These are phyloP conservation scores for Fusarium sp. DNA, from an alignment of 2,329 filamentous ascomycete species.

Conservation along the genomic window DNA sequence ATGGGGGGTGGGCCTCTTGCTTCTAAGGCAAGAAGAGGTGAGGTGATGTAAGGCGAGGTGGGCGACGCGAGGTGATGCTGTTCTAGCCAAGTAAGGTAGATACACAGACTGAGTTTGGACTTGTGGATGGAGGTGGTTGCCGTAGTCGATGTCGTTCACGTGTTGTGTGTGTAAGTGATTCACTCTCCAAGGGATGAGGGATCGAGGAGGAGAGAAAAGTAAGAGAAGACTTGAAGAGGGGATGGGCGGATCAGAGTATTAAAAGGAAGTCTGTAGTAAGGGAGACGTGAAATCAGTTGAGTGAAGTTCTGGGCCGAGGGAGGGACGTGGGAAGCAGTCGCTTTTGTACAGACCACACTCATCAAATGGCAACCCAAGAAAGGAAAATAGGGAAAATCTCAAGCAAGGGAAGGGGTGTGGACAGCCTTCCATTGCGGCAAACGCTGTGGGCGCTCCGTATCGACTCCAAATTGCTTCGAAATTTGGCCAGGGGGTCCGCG, in stretches of 20 bases:
- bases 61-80: slow-evolving; percentile 2
- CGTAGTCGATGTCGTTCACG: slow-evolving; percentile 36
- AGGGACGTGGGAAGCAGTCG: slow-evolving; percentile 42
- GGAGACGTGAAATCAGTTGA: slow-evolving; percentile 33
- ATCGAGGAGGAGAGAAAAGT: slow-evolving; percentile 7
- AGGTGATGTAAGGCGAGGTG: slow-evolving; percentile 34
- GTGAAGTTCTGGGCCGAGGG: slow-evolving; percentile 37
- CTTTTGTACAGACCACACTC: slow-evolving; percentile 43
- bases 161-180: slow-evolving; percentile 41
- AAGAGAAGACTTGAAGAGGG: too few relatives aligned
- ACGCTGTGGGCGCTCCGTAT: slow-evolving; percentile 18
- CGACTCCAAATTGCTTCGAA: slow-evolving; percentile 41
- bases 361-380: slow-evolving; percentile 23
- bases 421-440: slow-evolving; percentile 27
- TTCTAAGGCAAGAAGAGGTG: slow-evolving; percentile 24
- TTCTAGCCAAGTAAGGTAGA: slow-evolving; percentile 15
- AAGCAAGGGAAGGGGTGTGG: slow-evolving; percentile 21
- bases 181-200: slow-evolving; percentile 25
- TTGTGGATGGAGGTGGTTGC: slow-evolving; percentile 7
- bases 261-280: slow-evolving; percentile 36
- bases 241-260: slow-evolving; percentile 17
- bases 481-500: slow-evolving; percentile 32
- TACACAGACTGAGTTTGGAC: slow-evolving; percentile 4
- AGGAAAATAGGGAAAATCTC: slow-evolving; percentile 34
- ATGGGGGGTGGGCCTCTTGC: slow-evolving; percentile 28